Evolutionary conservation across 192 early-diverging fungal genomes (phyloP).

Genomic region (Phycomyces blakesleeanus): DNA sequence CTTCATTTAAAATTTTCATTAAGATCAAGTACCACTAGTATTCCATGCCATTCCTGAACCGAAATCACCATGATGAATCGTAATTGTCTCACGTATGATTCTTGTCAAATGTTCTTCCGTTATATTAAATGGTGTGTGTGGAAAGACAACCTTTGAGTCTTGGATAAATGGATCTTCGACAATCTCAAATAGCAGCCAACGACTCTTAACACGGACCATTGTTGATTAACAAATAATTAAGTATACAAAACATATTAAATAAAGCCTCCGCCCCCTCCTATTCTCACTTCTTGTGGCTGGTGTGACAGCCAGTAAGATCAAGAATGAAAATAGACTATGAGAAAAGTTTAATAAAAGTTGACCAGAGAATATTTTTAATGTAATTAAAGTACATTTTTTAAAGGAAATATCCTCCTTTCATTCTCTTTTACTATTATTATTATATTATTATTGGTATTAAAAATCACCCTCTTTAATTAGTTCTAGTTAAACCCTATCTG

Average conservation of each 20-base stretch:
- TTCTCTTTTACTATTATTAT: too few relatives aligned
- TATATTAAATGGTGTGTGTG: conserved; percentile 14
- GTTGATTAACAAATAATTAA: not conserved
- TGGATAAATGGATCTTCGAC: conserved; percentile 18
- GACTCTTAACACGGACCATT: conserved; percentile 29
- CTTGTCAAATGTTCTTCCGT: not conserved
- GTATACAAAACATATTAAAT: not conserved
- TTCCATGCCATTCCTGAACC: conserved; percentile 6
- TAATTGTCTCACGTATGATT: conserved; percentile 1
- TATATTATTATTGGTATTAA: too few relatives aligned
- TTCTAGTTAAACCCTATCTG: too few relatives aligned
- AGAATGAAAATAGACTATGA: not conserved
- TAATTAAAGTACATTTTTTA: too few relatives aligned
- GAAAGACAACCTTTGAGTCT: conserved; percentile 2
- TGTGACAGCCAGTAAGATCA: not conserved
- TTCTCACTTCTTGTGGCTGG: not conserved
- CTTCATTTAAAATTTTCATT: not conserved
- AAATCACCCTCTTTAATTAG: too few relatives aligned
- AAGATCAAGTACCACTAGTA: not conserved
- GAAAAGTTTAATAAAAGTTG: too few relatives aligned
- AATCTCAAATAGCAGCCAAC: conserved; percentile 28
- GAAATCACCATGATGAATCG: conserved; percentile 16
- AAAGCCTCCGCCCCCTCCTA: not conserved
- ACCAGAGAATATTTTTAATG: too few relatives aligned
- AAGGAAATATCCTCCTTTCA: too few relatives aligned